Conservation (phyloP, 139 green algal genomes). For the Pseudopediastrum boryanum region DNA sequence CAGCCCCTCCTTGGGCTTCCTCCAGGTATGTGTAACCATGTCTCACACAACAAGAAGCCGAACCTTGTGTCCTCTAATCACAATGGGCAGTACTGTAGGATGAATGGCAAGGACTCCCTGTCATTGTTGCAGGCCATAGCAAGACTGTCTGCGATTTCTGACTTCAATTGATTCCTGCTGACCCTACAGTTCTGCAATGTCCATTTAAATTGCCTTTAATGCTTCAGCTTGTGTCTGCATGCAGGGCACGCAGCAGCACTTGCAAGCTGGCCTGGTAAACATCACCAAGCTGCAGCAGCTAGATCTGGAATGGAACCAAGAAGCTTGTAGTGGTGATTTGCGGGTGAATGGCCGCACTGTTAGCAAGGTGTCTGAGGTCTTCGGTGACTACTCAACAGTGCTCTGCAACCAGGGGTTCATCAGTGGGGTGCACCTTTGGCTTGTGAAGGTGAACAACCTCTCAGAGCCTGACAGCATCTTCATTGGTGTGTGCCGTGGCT, state of each 20-base stretch:
- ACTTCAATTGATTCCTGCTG: neutral
- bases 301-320: constrained; percentile 58
- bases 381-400: constrained; percentile 68
- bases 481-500: constrained; percentile 67
- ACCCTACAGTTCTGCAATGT: constrained; percentile 28
- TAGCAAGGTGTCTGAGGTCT: constrained; percentile 66
- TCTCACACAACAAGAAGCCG: no score
- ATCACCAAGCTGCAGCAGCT: constrained; percentile 68
- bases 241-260: constrained; percentile 38
- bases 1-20: constrained; percentile 50
- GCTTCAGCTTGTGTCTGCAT: neutral
- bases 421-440: constrained; percentile 67
- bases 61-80: no score
- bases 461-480: constrained; percentile 68
- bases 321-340: constrained; percentile 62
- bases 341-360: constrained; percentile 47
- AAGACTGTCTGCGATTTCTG: neutral
- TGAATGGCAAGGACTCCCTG: neutral
- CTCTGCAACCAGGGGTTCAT: constrained; percentile 64
- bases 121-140: neutral
- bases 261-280: constrained; percentile 62
- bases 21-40: constrained; percentile 50
- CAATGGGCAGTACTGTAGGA: no score
- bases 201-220: neutral
- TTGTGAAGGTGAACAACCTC: constrained; percentile 67